phyloP scores from a whole-genome alignment of 768 basidiomycete genomes.

The Coprinellus micaceus region DNA sequence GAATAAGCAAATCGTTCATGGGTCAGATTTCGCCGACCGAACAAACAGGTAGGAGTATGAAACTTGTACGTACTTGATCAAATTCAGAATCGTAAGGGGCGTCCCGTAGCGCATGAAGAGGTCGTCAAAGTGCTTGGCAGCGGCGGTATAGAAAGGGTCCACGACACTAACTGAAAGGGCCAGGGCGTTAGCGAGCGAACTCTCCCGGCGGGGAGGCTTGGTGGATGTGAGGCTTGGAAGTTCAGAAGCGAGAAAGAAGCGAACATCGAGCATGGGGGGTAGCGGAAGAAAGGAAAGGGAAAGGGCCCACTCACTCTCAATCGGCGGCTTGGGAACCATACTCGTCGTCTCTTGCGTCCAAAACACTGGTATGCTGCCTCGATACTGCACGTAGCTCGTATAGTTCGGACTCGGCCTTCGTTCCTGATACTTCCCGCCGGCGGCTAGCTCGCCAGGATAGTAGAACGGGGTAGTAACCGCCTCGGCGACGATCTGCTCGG shows the following conservation, averaged over 20 bases:
- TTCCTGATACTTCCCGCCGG: constrained; percentile 25
- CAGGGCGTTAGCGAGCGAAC: too few species aligned
- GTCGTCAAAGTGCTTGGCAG: constrained; percentile 89
- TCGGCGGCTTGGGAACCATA: constrained; percentile 91
- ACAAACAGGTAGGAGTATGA: too few species aligned
- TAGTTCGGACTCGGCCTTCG: constrained; percentile 78
- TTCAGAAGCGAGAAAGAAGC: too few species aligned
- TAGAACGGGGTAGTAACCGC: constrained; percentile 88
- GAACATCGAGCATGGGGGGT: too few species aligned
- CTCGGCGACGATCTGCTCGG: constrained; percentile 94
- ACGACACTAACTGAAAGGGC: constrained; percentile 73
- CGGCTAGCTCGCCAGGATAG: constrained; percentile 48
- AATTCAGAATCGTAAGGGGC: constrained; percentile 86
- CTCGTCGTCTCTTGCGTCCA: constrained; percentile 94
- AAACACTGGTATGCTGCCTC: constrained; percentile 93
- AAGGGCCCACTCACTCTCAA: constrained; percentile 71
- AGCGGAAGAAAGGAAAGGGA: background rate
- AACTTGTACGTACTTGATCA: too few species aligned
- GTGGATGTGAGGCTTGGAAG: too few species aligned
- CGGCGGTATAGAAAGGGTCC: constrained; percentile 93
- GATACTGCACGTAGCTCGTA: constrained; percentile 91
- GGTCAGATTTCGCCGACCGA: too few species aligned
- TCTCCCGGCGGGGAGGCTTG: too few species aligned
- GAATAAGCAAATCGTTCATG: too few species aligned
- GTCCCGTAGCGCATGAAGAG: constrained; percentile 86